Conservation (phyloP, 2,329 filamentous ascomycete species). For the Pestalotiopsis sp. region DNA sequence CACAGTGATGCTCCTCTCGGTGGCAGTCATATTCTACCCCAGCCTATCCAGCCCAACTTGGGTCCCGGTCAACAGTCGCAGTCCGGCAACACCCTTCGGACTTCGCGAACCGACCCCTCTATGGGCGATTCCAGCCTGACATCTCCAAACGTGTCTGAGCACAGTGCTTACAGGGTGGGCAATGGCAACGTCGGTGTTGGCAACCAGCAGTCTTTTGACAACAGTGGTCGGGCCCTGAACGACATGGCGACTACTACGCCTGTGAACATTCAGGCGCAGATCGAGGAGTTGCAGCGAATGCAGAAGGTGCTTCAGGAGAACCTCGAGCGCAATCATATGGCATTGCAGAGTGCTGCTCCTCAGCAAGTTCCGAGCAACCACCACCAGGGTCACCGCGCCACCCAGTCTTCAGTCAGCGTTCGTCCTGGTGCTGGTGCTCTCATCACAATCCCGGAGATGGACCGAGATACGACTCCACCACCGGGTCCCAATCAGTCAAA, state of each 20-base stretch:
- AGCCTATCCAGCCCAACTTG: background rate
- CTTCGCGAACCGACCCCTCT: background rate
- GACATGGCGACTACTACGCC: background rate
- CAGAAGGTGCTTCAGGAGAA: background rate
- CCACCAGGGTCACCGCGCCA: background rate
- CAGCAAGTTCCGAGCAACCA: constrained; percentile 1
- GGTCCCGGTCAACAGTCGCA: background rate
- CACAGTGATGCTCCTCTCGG: background rate
- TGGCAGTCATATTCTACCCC: background rate
- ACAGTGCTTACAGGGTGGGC: background rate
- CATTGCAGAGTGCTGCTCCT: background rate
- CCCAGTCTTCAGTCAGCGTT: background rate
- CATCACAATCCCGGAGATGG: background rate
- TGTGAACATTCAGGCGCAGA: background rate
- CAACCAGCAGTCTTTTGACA: background rate
- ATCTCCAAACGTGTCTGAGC: background rate
- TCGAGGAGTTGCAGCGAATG: background rate
- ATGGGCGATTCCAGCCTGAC: background rate
- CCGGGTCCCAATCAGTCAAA: background rate
- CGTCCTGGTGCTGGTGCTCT: background rate
- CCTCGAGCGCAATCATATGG: background rate
- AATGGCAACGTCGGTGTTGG: background rate
- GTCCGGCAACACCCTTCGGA: background rate
- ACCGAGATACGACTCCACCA: background rate
- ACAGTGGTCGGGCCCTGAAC: background rate